A percentile compares a stretch with the other conserved stretches of the same genome.
phyloP scores from a whole-genome alignment of 2,329 filamentous ascomycete species.

The Ceratocystis colombiana region DNA sequence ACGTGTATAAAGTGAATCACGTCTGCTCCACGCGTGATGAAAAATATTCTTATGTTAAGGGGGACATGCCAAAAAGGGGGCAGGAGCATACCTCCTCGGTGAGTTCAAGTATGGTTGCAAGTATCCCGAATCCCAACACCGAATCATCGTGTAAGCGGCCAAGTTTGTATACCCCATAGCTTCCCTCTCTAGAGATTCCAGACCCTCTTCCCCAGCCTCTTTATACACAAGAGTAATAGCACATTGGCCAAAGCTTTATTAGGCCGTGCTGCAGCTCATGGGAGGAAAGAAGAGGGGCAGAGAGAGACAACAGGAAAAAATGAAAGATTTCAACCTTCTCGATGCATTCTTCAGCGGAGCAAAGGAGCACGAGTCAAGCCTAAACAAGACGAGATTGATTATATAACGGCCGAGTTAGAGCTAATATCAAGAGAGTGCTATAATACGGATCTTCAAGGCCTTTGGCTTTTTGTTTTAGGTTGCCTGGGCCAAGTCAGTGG shows the following conservation, averaged over 20 bases:
- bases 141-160: background rate
- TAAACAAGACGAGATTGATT: background rate
- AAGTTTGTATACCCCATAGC: background rate
- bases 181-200: background rate
- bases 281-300: background rate
- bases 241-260: conserved; percentile 10
- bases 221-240: background rate
- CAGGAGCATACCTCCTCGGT: background rate
- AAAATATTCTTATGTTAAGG: background rate
- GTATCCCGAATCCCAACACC: background rate
- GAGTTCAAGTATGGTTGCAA: background rate
- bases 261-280: background rate
- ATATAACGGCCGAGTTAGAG: background rate
- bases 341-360: conserved; percentile 2
- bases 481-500: background rate
- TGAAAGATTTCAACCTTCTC: background rate
- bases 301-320: background rate
- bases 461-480: background rate
- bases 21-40: background rate
- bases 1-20: background rate
- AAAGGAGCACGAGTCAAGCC: background rate
- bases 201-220: conserved; percentile 13
- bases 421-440: conserved; percentile 1
- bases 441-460: background rate
- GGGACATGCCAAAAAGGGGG: background rate